A percentile compares a stretch with the other conserved stretches of the same genome.
These are phyloP conservation scores for Yarrowia alimentaria DNA, from an alignment of 805 yeast species.

Conservation along the genomic window DNA sequence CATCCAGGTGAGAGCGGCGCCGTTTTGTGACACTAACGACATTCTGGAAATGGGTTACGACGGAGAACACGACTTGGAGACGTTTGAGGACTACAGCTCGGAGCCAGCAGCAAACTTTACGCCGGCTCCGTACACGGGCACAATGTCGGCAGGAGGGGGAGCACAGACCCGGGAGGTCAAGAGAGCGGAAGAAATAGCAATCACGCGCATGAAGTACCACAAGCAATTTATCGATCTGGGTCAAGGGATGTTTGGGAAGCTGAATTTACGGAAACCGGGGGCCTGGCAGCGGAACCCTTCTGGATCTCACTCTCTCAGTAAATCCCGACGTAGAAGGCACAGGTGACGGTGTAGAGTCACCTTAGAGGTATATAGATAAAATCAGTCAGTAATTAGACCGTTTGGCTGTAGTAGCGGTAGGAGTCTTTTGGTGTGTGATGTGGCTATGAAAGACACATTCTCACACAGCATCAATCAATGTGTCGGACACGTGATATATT, in stretches of 20 bases:
- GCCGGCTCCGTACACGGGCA: constrained; percentile 15
- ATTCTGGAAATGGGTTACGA: constrained; percentile 22
- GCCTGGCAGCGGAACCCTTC: constrained; percentile 20
- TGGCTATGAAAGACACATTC: too few relatives aligned
- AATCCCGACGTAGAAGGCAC: not conserved
- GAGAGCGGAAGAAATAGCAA: constrained; percentile 22
- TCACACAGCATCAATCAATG: too few relatives aligned
- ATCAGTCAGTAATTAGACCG: too few relatives aligned
- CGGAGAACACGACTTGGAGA: constrained; percentile 7
- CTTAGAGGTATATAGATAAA: too few relatives aligned
- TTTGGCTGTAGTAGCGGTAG: too few relatives aligned
- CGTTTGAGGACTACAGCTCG: constrained; percentile 17
- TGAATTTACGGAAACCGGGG: constrained; percentile 22
- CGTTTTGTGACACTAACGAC: constrained; percentile 22
- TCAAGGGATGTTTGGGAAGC: constrained; percentile 23
- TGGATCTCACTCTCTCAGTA: not conserved
- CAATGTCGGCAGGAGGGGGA: too few relatives aligned
- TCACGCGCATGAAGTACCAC: constrained; percentile 23
- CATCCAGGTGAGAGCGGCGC: constrained; percentile 4
- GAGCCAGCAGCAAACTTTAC: constrained; percentile 19
- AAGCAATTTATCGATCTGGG: constrained; percentile 12
- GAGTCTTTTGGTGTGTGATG: too few relatives aligned
- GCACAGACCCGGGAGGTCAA: constrained; percentile 6
- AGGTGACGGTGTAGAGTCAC: too few relatives aligned
- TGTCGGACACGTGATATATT: too few relatives aligned